Percentiles rank a stretch among this genome's conserved stretches.
Conservation (phyloP, 306 rosid species). For the Lablab purpureus region DNA sequence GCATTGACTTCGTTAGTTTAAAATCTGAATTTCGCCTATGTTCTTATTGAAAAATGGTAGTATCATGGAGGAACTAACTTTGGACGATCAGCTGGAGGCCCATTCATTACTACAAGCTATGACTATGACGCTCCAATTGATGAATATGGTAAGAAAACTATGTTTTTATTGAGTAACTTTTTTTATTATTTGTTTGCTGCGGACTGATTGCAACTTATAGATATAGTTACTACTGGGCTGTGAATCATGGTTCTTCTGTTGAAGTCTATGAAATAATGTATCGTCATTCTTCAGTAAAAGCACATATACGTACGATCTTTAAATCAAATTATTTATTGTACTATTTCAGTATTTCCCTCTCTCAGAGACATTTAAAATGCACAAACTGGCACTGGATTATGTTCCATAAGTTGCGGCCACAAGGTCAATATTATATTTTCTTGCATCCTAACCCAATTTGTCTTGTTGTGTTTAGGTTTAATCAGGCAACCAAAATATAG, state of each 20-base stretch:
- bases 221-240: not conserved
- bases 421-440: not conserved
- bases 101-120: slow-evolving; percentile 90
- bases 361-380: not conserved
- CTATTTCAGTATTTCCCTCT: not conserved
- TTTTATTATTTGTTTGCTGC: slow-evolving; percentile 13
- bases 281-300: slow-evolving; percentile 4
- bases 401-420: slow-evolving; percentile 19
- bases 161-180: slow-evolving; percentile 17
- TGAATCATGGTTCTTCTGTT: not conserved
- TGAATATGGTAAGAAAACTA: slow-evolving; percentile 78
- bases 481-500: slow-evolving; percentile 86
- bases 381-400: not conserved
- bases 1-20: not conserved
- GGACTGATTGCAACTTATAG: slow-evolving; percentile 26
- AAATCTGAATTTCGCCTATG: slow-evolving; percentile 38
- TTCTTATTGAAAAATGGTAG: slow-evolving; percentile 57
- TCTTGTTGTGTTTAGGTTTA: slow-evolving; percentile 63
- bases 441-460: slow-evolving; percentile 11
- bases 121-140: slow-evolving; percentile 98
- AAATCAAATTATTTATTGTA: slow-evolving; percentile 7
- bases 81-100: slow-evolving; percentile 98
- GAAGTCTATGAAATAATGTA: slow-evolving; percentile 3
- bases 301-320: slow-evolving; percentile 18
- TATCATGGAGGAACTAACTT: slow-evolving; percentile 99